phyloP scores from a whole-genome alignment of 495 filamentous ascomycete genomes.

The Aspergillus sparsus region DNA sequence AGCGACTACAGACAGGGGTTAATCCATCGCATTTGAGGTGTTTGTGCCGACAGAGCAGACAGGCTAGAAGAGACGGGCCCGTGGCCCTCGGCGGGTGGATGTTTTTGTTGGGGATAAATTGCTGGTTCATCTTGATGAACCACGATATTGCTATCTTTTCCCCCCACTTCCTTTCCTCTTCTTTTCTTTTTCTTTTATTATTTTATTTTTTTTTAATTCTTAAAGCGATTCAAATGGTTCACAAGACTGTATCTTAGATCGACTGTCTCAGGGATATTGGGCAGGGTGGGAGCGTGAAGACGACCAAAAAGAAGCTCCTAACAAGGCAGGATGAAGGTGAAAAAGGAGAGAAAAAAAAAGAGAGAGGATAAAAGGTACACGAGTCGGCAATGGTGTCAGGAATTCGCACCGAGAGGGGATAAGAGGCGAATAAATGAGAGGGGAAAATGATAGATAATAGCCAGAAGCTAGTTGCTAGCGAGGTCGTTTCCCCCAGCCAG shows the following conservation, averaged over 20 bases:
- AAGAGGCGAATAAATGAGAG: neutral
- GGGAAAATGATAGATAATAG: conserved; percentile 1
- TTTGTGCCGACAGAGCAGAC: conserved; percentile 58
- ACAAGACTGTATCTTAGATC: too few relatives aligned
- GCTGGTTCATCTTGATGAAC: conserved; percentile 24
- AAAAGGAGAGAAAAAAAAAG: neutral
- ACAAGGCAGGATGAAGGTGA: neutral
- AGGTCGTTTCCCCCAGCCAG: neutral
- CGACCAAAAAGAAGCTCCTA: neutral
- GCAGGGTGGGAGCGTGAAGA: neutral
- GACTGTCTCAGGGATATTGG: neutral
- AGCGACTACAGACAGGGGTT: conserved; percentile 47
- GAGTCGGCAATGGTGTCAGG: neutral
- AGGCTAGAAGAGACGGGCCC: conserved; percentile 52
- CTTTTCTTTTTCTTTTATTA: neutral
- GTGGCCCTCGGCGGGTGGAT: conserved; percentile 24
- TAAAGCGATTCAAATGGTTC: neutral
- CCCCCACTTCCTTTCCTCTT: neutral
- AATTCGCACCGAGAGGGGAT: neutral
- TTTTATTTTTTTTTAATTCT: neutral
- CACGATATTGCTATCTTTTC: neutral
- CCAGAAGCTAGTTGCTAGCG: conserved; percentile 2
- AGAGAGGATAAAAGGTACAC: conserved; percentile 3
- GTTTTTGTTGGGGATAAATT: conserved; percentile 19
- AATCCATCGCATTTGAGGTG: conserved; percentile 57